Evolutionary conservation across 768 basidiomycete genomes (phyloP).

Genomic region (Hirschioporus abietinus): DNA sequence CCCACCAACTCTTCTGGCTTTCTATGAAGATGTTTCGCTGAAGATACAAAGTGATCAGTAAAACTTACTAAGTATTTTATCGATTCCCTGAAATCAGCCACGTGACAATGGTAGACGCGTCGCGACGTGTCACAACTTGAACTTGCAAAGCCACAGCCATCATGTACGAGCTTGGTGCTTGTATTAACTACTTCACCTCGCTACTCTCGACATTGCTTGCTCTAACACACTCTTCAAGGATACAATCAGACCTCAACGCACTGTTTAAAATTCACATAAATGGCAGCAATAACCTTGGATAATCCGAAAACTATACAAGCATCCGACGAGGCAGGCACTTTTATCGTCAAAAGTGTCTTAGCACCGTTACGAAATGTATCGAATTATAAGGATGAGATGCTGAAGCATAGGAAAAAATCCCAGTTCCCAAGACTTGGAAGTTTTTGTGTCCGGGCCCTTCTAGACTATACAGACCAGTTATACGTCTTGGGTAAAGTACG

Average conservation of each 20-base stretch:
- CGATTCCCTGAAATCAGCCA: too few relatives aligned
- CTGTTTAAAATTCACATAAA: not conserved
- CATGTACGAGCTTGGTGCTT: too few relatives aligned
- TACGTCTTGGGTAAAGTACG: slow-evolving; percentile 29
- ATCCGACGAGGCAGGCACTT: slow-evolving; percentile 17
- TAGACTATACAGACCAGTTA: slow-evolving; percentile 40
- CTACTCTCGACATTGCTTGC: too few relatives aligned
- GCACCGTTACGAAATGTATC: slow-evolving; percentile 7
- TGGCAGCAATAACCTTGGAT: not conserved
- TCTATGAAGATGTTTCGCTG: too few relatives aligned
- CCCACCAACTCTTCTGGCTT: too few relatives aligned
- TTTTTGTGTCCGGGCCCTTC: slow-evolving; percentile 44
- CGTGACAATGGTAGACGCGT: not conserved
- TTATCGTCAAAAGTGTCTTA: slow-evolving; percentile 15
- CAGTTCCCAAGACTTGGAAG: slow-evolving; percentile 48
- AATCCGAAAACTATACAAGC: not conserved
- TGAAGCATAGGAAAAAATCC: not conserved
- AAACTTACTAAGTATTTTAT: too few relatives aligned
- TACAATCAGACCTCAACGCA: too few relatives aligned
- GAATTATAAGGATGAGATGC: slow-evolving; percentile 14
- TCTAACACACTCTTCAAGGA: too few relatives aligned
- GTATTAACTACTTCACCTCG: too few relatives aligned
- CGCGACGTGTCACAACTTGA: not conserved
- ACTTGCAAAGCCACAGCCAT: too few relatives aligned
- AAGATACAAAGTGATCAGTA: too few relatives aligned